Percentiles rank a stretch among this genome's conserved stretches.
Evolutionary conservation across 805 yeast species (phyloP).

Genomic region (Saccharomycopsis oosterbeekiorum): DNA sequence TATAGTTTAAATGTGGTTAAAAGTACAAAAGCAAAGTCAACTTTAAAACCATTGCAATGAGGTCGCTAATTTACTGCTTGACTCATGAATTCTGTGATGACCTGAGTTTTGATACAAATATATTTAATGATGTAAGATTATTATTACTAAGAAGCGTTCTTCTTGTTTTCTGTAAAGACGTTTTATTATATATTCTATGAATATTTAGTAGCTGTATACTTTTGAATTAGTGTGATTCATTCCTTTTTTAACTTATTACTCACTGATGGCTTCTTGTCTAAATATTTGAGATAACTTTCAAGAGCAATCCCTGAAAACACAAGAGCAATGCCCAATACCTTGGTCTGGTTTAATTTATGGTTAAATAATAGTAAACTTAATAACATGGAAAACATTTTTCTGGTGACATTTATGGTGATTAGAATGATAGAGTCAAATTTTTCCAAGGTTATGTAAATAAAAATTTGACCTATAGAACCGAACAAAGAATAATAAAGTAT

Average conservation of each 20-base stretch:
- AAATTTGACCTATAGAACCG: constrained; percentile 92
- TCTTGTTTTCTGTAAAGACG: too few relatives aligned
- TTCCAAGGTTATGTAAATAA: constrained; percentile 77
- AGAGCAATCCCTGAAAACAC: constrained; percentile 82
- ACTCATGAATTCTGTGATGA: constrained; percentile 14
- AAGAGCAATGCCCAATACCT: constrained; percentile 69
- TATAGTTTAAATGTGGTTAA: constrained; percentile 7
- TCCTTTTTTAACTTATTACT: neutral
- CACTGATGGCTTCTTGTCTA: constrained; percentile 7
- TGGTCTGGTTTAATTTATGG: constrained; percentile 52
- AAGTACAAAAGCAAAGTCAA: constrained; percentile 7
- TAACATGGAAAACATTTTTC: constrained; percentile 94
- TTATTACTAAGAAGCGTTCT: too few relatives aligned
- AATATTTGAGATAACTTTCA: constrained; percentile 52
- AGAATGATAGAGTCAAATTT: constrained; percentile 75
- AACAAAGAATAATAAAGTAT: constrained; percentile 58
- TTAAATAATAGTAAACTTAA: constrained; percentile 80
- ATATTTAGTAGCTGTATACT: neutral
- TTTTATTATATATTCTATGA: too few relatives aligned
- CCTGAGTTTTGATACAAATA: constrained; percentile 13
- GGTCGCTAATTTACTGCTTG: constrained; percentile 11
- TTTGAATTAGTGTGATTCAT: neutral
- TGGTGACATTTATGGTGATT: constrained; percentile 89
- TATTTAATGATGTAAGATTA: neutral
- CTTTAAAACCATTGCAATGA: constrained; percentile 14